Evolutionary conservation across 345 rosid species (phyloP), one percentile per base, ranked within the genome.

Genomic region (Ricinus communis): DNA sequence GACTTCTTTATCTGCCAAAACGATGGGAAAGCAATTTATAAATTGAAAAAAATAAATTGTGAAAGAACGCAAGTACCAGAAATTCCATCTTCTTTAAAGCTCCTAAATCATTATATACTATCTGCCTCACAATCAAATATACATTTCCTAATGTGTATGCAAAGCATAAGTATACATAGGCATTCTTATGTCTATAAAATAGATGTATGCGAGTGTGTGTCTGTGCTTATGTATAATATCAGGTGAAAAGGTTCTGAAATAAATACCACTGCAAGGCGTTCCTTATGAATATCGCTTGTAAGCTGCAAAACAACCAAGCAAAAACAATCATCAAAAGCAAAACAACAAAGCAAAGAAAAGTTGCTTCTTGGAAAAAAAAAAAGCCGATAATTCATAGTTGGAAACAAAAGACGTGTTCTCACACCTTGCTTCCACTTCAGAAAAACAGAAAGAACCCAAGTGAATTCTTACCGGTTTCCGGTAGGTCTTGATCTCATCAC

Each of bases 401-500:
- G 28, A 58, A 28, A 19, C 1, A n/a, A 30, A 30, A 28, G 47
- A 21, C 14, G 8, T 11, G 12, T 13, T 53, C 50, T 71, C 22
- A 15, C 51, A 50, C 49, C 33, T 25, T 13, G 25, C 27, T 40
- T 50, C n/a, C n/a, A n/a, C n/a, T n/a, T n/a, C n/a, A n/a, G n/a
- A n/a, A n/a, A n/a, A 51, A 66, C 12, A 71, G 22, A 53, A 63
- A 2, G 52, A 41, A 69, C 21, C 43, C 66, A 59, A 71, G 50
- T 47, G 28, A 63, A 65, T 60, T 43, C 83, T 86, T 85, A 91
- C 97, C 54, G 87, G 97, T 73, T 89, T 95, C 63, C 86, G 84
- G 80, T 79, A 92, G 74, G 83, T 90, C 86, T 92, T 92, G 59
- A 95, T 86, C 83, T 92, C 99, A 81, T 92, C 97, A 56, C 92